These are phyloP conservation scores for Neltuma alba DNA, from an alignment of 306 rosid species.

Conservation along the genomic window DNA sequence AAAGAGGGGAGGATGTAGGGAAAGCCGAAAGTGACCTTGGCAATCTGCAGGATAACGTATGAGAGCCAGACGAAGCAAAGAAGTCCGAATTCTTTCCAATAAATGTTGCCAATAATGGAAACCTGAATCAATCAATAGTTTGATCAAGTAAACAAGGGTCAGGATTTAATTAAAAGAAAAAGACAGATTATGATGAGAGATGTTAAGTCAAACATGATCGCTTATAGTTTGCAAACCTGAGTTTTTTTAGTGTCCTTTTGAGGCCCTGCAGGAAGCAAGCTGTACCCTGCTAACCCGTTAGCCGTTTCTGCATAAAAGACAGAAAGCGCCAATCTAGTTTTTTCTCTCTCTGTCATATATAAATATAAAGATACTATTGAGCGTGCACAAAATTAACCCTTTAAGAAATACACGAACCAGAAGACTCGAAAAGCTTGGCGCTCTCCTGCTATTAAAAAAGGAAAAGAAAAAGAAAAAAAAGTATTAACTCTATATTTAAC, in stretches of 20 bases:
- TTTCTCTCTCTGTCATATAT: neutral
- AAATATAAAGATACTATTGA: neutral
- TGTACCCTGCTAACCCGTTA: conserved; percentile 59
- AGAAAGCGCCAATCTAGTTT: conserved; percentile 4
- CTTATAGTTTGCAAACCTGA: conserved; percentile 43
- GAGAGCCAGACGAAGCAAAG: conserved; percentile 74
- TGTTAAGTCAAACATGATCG: conserved; percentile 23
- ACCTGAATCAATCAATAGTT: conserved; percentile 43
- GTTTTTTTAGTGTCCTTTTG: conserved; percentile 34
- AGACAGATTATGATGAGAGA: too few relatives aligned
- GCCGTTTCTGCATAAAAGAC: conserved; percentile 35
- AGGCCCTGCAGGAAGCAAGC: conserved; percentile 52
- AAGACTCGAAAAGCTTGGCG: conserved; percentile 46
- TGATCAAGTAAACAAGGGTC: neutral
- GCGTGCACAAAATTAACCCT: neutral
- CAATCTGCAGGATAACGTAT: conserved; percentile 62
- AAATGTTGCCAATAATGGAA: conserved; percentile 53
- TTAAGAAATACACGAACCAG: conserved; percentile 53
- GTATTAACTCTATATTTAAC: neutral
- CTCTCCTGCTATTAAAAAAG: conserved; percentile 49
- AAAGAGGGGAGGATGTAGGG: neutral
- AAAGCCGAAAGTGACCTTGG: conserved; percentile 47
- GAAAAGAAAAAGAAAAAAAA: neutral
- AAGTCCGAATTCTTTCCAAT: conserved; percentile 76
- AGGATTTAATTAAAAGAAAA: too few relatives aligned